Base-by-base conservation (phyloP, 208 protist genomes). In the Paratrypanosoma confusum region DNA sequence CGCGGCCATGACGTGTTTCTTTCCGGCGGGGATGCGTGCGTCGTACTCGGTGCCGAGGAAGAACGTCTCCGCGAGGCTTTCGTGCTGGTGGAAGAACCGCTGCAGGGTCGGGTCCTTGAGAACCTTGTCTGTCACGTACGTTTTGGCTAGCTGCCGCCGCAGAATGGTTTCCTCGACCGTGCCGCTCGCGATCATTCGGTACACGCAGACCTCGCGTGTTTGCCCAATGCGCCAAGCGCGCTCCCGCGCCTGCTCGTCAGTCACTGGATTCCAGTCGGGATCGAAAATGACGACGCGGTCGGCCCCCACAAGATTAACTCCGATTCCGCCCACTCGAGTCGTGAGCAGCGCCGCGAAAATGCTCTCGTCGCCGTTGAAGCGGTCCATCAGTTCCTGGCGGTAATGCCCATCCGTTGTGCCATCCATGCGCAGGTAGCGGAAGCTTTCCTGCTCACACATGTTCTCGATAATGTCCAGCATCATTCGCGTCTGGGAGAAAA, bases 121-220 rank as follows among this genome's bases (percentile, higher is more conserved):
- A 17, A 99, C 90, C 41, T 96, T 96, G 49, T 98, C 93, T 2
- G 93, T 90, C 18, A 95, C 74, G 46, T 95, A 89, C 60, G 81
- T 81, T 68, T 96, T 96, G 32, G 89, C 86, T 3, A 96, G 68
- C 67, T 98, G 96, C 14, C 96, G 71, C 22, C 97, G 92, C 58
- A 98, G 95, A 22, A 99, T 97, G 36, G 95, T 89, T 59, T 99
- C 98, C 73, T 99, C 97, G 22, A 99, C 96, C 5, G 97, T 99
- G 23, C 97, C 97, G 29, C 68, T 69, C 6, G 89, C 92, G 32
- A 99, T 90, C 1, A 99, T 71, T 36, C 97, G 74, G 58, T 97
- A 98, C 3, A 99, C 80, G 6, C 80, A 85, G 13, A 99, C 97
- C 5, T 87, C 53, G 33, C 81, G 71, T 24, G 51, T 83, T 52